Base-by-base conservation (phyloP, 306 rosid genomes). In the Dicorynia guianensis region DNA sequence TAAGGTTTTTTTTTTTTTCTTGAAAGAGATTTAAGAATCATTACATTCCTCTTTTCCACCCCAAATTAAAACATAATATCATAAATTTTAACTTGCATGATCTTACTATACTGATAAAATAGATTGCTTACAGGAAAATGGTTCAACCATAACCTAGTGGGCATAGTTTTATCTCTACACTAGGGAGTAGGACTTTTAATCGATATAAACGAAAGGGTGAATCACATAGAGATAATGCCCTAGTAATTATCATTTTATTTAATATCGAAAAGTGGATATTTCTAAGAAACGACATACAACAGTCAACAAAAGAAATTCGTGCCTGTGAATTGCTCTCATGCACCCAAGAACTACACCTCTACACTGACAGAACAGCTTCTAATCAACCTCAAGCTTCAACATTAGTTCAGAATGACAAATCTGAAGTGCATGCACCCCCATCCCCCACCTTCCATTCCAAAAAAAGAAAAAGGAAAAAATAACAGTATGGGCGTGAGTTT, bases 381-480 rank as follows among this genome's bases (percentile, higher is more conserved):
- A 60, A 48, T 58, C 48, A 63, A 76, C 55, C 40, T 9, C 61
- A 39, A 69, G 64, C 55, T 15, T 11, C 72, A 43, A 42, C 11
- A n/a, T 36, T 77, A 38, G 50, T 36, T 52, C 49, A 63, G 30
- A 67, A 74, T 58, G 18, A 69, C 38, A 56, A 73, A 74, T 59
- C 74, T 42, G 17, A 52, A 33, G 47, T 55, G 44, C 71, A 58
- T 12, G 8, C 36, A 42, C 48, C 11, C 8, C 44, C 54, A 36
- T 54, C 13, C 33, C 67, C 48, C 52, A 25, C 30, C 30, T 25
- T 25, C 53, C 18, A 5, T 7, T 7, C 11, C 2, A 14, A 8
- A 18, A 54, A 54, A 46, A 6, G 0, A 30, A 1, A 25, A 40
- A 62, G 4, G 30, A 25, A 25, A 25, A 25, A 25, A 25, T 25